Percentiles rank a stretch among this genome's conserved stretches.
Evolutionary conservation across 2,329 filamentous ascomycete genomes (phyloP).

Genomic region (Penicillium vulpinum): DNA sequence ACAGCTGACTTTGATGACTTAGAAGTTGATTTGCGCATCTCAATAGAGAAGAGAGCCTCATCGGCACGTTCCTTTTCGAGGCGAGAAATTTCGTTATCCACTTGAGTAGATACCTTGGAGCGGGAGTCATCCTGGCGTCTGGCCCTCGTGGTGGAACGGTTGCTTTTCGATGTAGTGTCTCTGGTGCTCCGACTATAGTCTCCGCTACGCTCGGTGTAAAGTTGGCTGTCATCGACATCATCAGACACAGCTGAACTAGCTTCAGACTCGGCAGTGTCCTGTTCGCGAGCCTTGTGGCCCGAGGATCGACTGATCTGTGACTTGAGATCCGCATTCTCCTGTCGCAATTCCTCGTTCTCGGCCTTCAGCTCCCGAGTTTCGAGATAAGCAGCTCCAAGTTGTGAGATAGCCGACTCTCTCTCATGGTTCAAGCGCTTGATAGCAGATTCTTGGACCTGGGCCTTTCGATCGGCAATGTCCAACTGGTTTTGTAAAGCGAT

Average conservation of each 20-base stretch:
- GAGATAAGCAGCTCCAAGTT: conserved; percentile 58
- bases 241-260: conserved; percentile 27
- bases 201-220: conserved; percentile 32
- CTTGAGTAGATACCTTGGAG: conserved; percentile 35
- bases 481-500: conserved; percentile 57
- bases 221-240: conserved; percentile 31
- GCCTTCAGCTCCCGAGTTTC: conserved; percentile 49
- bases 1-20: conserved; percentile 23
- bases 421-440: conserved; percentile 58
- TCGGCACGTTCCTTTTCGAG: conserved; percentile 41
- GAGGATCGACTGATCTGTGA: conserved; percentile 34
- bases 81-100: conserved; percentile 38
- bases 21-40: conserved; percentile 24
- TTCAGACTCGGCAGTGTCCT: conserved; percentile 31
- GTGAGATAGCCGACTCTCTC: conserved; percentile 58
- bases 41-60: conserved; percentile 41
- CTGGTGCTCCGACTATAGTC: conserved; percentile 31
- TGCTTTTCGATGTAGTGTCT: conserved; percentile 32
- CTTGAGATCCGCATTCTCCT: conserved; percentile 43
- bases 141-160: conserved; percentile 28
- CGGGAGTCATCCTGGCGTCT: conserved; percentile 31
- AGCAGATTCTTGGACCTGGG: conserved; percentile 54
- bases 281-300: conserved; percentile 27
- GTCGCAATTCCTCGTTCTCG: conserved; percentile 40
- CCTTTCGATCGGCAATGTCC: conserved; percentile 57